phyloP scores from a whole-genome alignment of 495 filamentous ascomycete species.

The Pseudevernia furfuracea region DNA sequence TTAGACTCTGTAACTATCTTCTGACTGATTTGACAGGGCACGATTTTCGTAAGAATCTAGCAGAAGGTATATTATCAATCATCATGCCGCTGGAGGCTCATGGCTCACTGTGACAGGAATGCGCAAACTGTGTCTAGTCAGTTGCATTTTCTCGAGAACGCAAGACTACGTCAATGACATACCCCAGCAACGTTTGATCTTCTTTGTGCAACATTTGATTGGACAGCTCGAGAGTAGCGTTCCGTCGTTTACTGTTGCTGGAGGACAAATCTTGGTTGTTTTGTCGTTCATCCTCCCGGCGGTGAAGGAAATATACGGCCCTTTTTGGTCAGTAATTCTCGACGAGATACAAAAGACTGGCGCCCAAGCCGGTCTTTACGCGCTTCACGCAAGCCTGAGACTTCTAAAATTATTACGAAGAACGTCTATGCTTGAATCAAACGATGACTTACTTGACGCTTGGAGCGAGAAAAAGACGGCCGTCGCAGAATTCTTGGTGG shows the following conservation, averaged over 20 bases:
- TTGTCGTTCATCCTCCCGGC: constrained; percentile 59
- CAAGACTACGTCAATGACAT: constrained; percentile 46
- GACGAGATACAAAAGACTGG: constrained; percentile 50
- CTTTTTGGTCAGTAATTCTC: constrained; percentile 69
- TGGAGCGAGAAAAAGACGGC: constrained; percentile 46
- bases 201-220: constrained; percentile 70
- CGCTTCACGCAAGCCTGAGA: constrained; percentile 62
- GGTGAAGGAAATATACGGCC: constrained; percentile 71
- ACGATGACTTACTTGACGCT: constrained; percentile 79
- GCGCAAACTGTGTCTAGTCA: constrained; percentile 49
- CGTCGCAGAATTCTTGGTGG: constrained; percentile 51
- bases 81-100: not conserved
- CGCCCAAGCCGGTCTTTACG: constrained; percentile 45
- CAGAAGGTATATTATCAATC: constrained; percentile 35
- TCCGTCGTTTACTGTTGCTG: constrained; percentile 25
- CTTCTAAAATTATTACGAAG: constrained; percentile 55
- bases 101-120: constrained; percentile 37
- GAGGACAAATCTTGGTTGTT: constrained; percentile 50
- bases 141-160: constrained; percentile 47
- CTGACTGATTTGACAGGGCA: constrained; percentile 52
- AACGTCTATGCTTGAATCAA: constrained; percentile 50
- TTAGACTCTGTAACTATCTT: constrained; percentile 49
- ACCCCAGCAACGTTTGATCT: constrained; percentile 72
- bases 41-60: constrained; percentile 34
- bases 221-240: constrained; percentile 56